Conservation (phyloP, 495 filamentous ascomycete genomes). For the Aspergillus taichungensis region DNA sequence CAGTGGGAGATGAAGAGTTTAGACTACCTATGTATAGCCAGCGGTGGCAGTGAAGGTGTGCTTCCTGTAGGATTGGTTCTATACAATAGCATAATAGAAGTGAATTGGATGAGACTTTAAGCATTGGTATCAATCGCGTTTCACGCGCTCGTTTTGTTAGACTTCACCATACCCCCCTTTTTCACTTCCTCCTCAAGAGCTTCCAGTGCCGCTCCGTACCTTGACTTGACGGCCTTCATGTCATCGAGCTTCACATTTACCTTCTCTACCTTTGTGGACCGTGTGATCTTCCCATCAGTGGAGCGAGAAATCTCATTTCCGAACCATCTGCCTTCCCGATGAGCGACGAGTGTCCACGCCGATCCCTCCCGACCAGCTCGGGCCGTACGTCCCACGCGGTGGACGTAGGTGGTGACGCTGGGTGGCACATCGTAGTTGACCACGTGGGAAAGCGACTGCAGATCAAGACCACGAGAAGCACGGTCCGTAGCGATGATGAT, state of each 20-base stretch:
- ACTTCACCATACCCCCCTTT: constrained; percentile 6
- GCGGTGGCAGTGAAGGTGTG: no score
- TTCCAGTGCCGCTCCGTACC: constrained; percentile 53
- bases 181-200: constrained; percentile 37
- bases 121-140: no score
- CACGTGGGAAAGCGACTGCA: constrained; percentile 69
- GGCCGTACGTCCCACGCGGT: constrained; percentile 87
- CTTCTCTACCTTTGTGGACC: constrained; percentile 31
- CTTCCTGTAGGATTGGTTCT: background rate
- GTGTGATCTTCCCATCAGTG: constrained; percentile 33
- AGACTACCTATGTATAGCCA: no score
- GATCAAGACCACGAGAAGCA: constrained; percentile 86
- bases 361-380: constrained; percentile 67
- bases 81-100: no score
- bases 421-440: constrained; percentile 91
- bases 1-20: no score
- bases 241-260: constrained; percentile 35
- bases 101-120: no score
- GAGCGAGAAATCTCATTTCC: constrained; percentile 61
- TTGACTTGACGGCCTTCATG: constrained; percentile 40
- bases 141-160: background rate
- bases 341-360: constrained; percentile 75
- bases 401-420: constrained; percentile 73
- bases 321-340: constrained; percentile 79
- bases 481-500: constrained; percentile 87